Base-by-base conservation (phyloP, 306 rosid species). In the Prunus campanulata region DNA sequence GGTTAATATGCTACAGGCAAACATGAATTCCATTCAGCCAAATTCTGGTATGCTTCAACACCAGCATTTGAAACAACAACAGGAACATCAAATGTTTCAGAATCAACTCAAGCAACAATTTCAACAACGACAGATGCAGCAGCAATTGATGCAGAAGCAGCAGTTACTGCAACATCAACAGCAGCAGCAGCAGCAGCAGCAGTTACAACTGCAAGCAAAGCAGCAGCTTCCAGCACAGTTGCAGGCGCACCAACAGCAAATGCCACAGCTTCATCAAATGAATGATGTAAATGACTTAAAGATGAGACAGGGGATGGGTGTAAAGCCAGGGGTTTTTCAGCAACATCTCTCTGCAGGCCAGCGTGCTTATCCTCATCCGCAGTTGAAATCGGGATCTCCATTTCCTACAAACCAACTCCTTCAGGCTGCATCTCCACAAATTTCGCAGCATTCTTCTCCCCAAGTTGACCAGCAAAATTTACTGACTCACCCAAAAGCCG, bases 401-500 rank as follows among this genome's bases (percentile, higher is more conserved):
- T 95, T 75, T 83, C 84, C 90, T 67, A 87, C 97, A 62, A 91
- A 90, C 68, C 97, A 89, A 74, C 86, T 86, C 68, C 87, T 88
- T 81, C 98, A 90, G 84, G 82, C 93, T 68, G 77, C 86, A n/a
- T 91, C 98, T 71, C 96, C 98, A 77, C 99, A 95, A 82, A 79
- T 90, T 82, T 59, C 82, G 2, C 99, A 95, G 66, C 91, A 89
- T 79, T 92, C 97, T 68, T 92, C 99, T 85, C 96, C 97, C 48
- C 97, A 89, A 78, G 88, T 95, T 72, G 98, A 92, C 77, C 98
- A 90, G 73, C 97, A 86, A 82, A 83, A 78, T 83, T 68, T 87
- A 79, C 81, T 86, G 60, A 50, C 49, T 65, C 70, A 84, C 66
- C 52, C 92, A 16, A 92, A 89, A 88, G 78, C 78, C 76, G 88